These are phyloP conservation scores for Phyllosticta citribraziliensis DNA, from an alignment of 2,329 filamentous ascomycete genomes.

Conservation along the genomic window DNA sequence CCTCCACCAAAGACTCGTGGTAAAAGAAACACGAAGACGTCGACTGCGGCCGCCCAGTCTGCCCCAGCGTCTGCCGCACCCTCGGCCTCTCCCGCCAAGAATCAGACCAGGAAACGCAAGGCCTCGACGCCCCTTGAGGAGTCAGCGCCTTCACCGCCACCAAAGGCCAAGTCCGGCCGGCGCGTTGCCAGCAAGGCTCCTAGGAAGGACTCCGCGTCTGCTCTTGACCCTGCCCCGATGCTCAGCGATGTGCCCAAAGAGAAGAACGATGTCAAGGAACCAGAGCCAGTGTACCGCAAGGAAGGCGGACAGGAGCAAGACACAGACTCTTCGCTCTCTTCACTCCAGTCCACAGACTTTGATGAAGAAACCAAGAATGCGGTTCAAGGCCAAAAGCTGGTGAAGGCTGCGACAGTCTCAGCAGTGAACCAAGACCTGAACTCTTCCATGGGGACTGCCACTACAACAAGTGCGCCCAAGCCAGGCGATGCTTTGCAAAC, in stretches of 20 bases:
- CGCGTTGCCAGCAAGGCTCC: neutral
- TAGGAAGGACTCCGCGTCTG: neutral
- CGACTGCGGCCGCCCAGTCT: neutral
- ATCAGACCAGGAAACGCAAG: neutral
- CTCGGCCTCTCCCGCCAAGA: neutral
- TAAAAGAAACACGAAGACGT: neutral
- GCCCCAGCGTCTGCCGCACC: neutral
- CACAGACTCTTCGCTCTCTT: neutral
- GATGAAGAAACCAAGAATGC: neutral
- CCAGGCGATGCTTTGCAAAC: neutral
- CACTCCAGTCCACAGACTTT: neutral
- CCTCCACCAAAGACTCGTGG: neutral
- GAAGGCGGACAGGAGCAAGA: neutral
- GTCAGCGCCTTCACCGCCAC: neutral
- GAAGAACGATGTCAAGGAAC: neutral
- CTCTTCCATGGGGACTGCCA: neutral
- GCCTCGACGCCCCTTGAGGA: neutral
- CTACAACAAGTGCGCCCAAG: neutral
- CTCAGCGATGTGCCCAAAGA: neutral
- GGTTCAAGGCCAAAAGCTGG: neutral
- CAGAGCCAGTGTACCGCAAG: neutral
- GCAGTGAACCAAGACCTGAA: neutral
- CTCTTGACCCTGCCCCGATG: neutral
- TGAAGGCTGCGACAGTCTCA: neutral
- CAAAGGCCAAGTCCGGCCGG: neutral